Conservation (phyloP, 2,329 filamentous ascomycete species). For the Cladosporium sp. region DNA sequence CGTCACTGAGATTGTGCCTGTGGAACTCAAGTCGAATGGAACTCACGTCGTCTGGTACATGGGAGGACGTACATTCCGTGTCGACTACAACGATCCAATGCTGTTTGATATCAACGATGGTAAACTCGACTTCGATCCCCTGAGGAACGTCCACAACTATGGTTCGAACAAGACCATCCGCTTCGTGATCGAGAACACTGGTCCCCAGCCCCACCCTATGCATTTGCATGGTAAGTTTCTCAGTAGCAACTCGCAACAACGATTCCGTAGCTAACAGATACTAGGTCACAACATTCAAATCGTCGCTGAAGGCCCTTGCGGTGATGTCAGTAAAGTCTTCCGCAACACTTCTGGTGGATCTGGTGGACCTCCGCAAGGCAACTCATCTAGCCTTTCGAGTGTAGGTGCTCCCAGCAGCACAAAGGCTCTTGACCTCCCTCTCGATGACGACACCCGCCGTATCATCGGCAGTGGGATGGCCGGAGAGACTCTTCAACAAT, state of each 20-base stretch:
- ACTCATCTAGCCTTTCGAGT: neutral
- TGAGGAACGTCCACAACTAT: constrained; percentile 44
- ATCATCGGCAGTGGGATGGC: constrained; percentile 8
- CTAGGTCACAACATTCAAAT: constrained; percentile 46
- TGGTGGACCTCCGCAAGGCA: constrained; percentile 1
- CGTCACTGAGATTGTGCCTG: constrained; percentile 43
- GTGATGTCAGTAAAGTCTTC: constrained; percentile 6
- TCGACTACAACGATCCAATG: constrained; percentile 45
- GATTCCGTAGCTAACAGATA: neutral
- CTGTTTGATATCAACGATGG: constrained; percentile 40
- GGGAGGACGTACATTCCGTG: constrained; percentile 52
- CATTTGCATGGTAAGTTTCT: constrained; percentile 45
- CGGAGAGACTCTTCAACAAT: constrained; percentile 9
- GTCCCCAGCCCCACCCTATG: constrained; percentile 42
- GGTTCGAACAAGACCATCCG: constrained; percentile 41
- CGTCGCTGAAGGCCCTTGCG: constrained; percentile 42
- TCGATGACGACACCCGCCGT: neutral
- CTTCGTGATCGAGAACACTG: constrained; percentile 42
- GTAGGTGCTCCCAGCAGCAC: neutral
- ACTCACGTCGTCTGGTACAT: constrained; percentile 59
- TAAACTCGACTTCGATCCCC: constrained; percentile 33
- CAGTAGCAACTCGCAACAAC: neutral
- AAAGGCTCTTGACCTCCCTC: neutral
- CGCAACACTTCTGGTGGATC: neutral
- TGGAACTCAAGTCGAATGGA: constrained; percentile 45